Conservation (phyloP, 2,329 filamentous ascomycete genomes). For the Delphinella strobiligena region DNA sequence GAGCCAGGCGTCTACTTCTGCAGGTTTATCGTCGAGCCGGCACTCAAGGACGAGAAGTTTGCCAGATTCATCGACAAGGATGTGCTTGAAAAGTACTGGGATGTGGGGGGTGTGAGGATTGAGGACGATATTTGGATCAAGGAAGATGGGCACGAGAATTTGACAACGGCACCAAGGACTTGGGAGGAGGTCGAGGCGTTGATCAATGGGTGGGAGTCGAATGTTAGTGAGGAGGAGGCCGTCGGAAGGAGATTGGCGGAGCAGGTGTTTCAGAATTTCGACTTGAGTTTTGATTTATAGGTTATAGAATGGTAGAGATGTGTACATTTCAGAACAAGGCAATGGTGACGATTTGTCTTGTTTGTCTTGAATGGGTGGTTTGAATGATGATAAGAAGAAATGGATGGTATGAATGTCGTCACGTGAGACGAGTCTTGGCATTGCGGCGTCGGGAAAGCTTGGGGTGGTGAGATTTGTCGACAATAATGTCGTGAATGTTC, state of each 20-base stretch:
- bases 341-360: no score
- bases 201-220: slow-evolving; percentile 1
- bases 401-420: no score
- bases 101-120: slow-evolving; percentile 79
- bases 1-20: slow-evolving; percentile 85
- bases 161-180: slow-evolving; percentile 63
- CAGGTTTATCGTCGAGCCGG: slow-evolving; percentile 58
- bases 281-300: neutral
- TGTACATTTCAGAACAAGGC: no score
- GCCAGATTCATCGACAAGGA: slow-evolving; percentile 52
- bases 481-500: no score
- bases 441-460: no score
- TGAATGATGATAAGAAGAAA: no score
- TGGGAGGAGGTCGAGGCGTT: slow-evolving; percentile 25
- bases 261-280: neutral
- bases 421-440: no score
- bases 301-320: no score
- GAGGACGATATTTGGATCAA: slow-evolving; percentile 81
- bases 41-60: slow-evolving; percentile 50
- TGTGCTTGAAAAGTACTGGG: slow-evolving; percentile 57
- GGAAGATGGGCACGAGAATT: slow-evolving; percentile 64
- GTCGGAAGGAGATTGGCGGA: neutral
- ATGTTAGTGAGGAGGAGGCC: neutral
- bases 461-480: no score
- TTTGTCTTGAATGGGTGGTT: no score